Evolutionary conservation across 1,139 yeast species (phyloP).

Genomic region (Saccharomyces pastorianus): DNA sequence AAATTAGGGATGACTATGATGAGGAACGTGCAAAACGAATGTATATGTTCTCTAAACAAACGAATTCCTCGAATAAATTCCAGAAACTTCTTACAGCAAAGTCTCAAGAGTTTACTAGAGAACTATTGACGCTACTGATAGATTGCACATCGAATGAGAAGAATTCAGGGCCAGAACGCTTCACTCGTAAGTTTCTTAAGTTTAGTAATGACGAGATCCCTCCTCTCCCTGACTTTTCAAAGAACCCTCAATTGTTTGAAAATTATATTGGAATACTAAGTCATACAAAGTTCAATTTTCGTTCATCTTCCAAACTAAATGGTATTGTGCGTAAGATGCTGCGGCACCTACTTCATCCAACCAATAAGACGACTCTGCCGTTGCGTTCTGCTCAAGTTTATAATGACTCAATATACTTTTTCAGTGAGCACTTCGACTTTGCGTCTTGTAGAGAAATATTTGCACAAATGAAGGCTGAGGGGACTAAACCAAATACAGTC

Average conservation of each 20-base stretch:
- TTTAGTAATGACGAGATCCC: slow-evolving; percentile 30
- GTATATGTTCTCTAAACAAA: slow-evolving; percentile 3
- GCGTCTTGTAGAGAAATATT: slow-evolving; percentile 38
- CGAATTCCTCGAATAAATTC: slow-evolving; percentile 7
- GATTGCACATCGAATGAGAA: slow-evolving; percentile 10
- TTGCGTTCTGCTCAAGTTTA: slow-evolving; percentile 34
- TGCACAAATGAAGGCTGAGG: slow-evolving; percentile 35
- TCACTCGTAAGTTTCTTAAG: slow-evolving; percentile 5
- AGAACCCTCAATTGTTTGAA: slow-evolving; percentile 25
- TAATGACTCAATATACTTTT: slow-evolving; percentile 40
- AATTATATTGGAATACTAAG: slow-evolving; percentile 32
- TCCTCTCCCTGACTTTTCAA: slow-evolving; percentile 28
- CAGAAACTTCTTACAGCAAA: slow-evolving; percentile 8
- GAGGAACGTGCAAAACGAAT: slow-evolving; percentile 18
- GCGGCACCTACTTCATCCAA: slow-evolving; percentile 36
- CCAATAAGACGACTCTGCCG: slow-evolving; percentile 32
- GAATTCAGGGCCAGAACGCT: slow-evolving; percentile 5
- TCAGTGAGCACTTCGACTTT: slow-evolving; percentile 33
- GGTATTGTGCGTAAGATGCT: slow-evolving; percentile 35
- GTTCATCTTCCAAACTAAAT: slow-evolving; percentile 30
- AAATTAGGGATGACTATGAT: slow-evolving; percentile 17
- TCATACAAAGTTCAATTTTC: slow-evolving; percentile 31
- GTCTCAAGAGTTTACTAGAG: slow-evolving; percentile 14
- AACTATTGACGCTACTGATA: slow-evolving; percentile 20
- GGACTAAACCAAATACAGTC: slow-evolving; percentile 34